Base-by-base conservation (phyloP, 2,329 filamentous ascomycete genomes). In the Malbranchea cinnamomea region DNA sequence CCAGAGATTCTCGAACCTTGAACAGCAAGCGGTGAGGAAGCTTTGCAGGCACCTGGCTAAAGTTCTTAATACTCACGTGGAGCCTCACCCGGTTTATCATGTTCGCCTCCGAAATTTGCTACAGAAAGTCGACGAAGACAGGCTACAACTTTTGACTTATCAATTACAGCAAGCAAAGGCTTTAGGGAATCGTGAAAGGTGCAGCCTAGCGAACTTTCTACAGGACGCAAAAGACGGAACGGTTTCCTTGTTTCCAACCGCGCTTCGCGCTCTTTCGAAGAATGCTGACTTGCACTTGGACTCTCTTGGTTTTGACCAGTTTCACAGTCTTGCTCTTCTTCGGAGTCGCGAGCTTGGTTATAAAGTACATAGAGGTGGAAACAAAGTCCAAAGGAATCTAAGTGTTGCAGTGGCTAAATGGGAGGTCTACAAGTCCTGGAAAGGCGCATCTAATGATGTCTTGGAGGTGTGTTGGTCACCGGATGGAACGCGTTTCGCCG, bases 371-470 rank as follows among this genome's bases (percentile, higher is more conserved):
- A 31, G 28, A 19, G 32, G 28, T 12, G 32, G 30, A 9, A 28
- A 3, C 34, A 35, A n/a, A 24, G 49, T 29, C 31, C 33, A 17
- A 15, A 32, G 8, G 42, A 51, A 16, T 48, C 49, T 14, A 43
- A 18, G 29, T 42, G 18, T 48, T 58, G 14, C 50, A 13, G 11
- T 4, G 4, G 21, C 22, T 12, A 31, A 23, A 17, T 72, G 10
- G 36, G 57, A 53, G 4, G 52, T 53, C 2, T 56, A 50, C 15
- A 57, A 52, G 30, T 53, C 56, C 9, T 74, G 66, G 57, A 68
- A 63, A 36, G 67, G 68, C 2, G 67, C 68, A 0, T 74, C 69
- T 0, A 63, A 65, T 14, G 71, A 74, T 44, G 60, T 74, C 2
- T 57, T 65, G 19, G 57, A 59, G 6, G 48, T 73, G 3, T 60